Conservation (phyloP, 257 asterid genomes). For the Solanum megistacrolobum region DNA sequence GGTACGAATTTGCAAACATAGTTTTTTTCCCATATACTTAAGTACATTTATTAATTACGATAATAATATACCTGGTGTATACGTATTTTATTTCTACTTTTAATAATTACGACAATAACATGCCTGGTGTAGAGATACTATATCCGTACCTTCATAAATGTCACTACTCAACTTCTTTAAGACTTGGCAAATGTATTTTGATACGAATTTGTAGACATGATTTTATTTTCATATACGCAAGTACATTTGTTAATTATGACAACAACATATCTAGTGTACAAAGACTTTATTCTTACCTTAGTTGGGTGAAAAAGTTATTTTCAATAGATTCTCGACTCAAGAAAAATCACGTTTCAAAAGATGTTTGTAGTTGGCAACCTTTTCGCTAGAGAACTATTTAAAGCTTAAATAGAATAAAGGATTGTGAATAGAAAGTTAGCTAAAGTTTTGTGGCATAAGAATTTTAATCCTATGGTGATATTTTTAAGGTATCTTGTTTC, state of each 20-base stretch:
- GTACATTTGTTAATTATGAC: not conserved
- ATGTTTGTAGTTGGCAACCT: not conserved
- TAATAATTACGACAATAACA: too few relatives aligned
- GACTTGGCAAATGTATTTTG: not conserved
- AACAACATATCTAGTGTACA: not conserved
- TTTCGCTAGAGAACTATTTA: not conserved
- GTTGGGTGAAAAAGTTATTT: not conserved
- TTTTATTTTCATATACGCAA: not conserved
- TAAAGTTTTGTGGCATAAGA: too few relatives aligned
- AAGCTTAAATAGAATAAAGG: not conserved
- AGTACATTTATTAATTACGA: too few relatives aligned
- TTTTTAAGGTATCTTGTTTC: accelerated
- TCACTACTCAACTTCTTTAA: not conserved
- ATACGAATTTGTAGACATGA: not conserved
- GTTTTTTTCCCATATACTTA: not conserved
- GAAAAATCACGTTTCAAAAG: not conserved
- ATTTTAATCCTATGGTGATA: not conserved
- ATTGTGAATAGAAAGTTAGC: not conserved
- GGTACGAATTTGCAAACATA: not conserved
- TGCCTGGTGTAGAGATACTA: too few relatives aligned
- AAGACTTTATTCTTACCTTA: not conserved
- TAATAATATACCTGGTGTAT: too few relatives aligned
- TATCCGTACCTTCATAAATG: not conserved
- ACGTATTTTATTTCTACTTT: too few relatives aligned
- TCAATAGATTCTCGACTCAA: not conserved